A percentile compares a stretch with the other conserved stretches of the same genome.
phyloP scores from a whole-genome alignment of 2,329 filamentous ascomycete species.

The Tolypocladium ovalisporum region DNA sequence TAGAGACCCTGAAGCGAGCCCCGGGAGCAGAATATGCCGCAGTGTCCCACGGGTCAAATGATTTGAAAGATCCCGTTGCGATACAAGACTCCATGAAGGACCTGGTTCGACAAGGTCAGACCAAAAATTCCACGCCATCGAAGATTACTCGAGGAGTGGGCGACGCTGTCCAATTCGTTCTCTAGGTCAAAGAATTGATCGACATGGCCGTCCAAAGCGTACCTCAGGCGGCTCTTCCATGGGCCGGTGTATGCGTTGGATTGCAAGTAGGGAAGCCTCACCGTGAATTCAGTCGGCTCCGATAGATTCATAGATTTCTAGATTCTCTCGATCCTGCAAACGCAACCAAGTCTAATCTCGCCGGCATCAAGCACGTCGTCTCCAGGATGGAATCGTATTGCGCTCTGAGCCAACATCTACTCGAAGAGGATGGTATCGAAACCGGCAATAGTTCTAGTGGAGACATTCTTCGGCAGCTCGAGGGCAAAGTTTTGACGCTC shows the following conservation, averaged over 20 bases:
- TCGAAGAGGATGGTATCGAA: neutral
- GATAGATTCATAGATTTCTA: neutral
- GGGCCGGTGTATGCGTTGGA: neutral
- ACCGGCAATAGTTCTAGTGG: neutral
- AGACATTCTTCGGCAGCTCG: neutral
- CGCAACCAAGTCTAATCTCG: neutral
- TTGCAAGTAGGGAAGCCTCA: neutral
- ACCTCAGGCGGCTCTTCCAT: neutral
- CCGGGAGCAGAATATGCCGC: neutral
- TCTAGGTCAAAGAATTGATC: neutral
- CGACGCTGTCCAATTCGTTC: neutral
- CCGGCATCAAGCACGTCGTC: neutral
- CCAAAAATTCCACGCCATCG: neutral
- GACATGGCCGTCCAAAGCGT: neutral
- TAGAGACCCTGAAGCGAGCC: neutral
- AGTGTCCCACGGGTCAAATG: neutral
- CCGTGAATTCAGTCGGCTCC: neutral
- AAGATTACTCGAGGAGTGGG: neutral
- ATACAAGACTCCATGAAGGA: neutral
- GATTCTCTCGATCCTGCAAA: neutral
- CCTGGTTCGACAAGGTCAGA: neutral
- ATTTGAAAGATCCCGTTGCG: neutral
- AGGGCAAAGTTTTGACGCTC: neutral
- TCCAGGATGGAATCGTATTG: neutral
- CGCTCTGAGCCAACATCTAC: neutral